Percentiles rank a stretch among this genome's conserved stretches.
Conservation (phyloP, 2,329 filamentous ascomycete species). For the Pyricularia grisea region DNA sequence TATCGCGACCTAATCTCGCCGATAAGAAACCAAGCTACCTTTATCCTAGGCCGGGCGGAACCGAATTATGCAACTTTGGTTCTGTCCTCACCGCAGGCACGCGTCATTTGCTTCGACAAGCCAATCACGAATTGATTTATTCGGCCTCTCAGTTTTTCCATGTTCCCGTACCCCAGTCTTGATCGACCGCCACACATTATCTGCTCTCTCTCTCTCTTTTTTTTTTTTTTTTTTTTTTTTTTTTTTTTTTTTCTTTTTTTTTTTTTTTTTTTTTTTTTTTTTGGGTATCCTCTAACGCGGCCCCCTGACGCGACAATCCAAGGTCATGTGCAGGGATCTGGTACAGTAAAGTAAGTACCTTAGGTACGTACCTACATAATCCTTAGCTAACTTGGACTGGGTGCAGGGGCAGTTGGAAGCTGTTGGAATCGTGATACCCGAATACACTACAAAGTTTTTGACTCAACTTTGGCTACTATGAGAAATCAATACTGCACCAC, state of each 20-base stretch:
- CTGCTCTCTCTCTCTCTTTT: neutral
- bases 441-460: neutral
- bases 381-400: neutral
- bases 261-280: neutral
- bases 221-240: neutral
- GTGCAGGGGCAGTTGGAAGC: neutral
- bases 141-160: neutral
- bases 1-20: neutral
- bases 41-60: neutral
- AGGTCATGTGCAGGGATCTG: neutral
- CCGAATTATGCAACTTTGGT: neutral
- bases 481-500: neutral
- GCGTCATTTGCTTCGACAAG: neutral
- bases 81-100: neutral
- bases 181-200: neutral
- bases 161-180: neutral
- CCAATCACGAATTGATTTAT: neutral
- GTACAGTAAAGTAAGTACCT: neutral
- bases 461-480: neutral
- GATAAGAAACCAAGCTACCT: neutral
- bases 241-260: neutral
- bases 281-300: neutral
- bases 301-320: neutral
- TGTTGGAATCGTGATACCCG: neutral
- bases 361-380: neutral